A percentile compares a stretch with the other conserved stretches of the same genome.
These are phyloP conservation scores for Cenococcum geophilum DNA, from an alignment of 495 filamentous ascomycete genomes.

Conservation along the genomic window DNA sequence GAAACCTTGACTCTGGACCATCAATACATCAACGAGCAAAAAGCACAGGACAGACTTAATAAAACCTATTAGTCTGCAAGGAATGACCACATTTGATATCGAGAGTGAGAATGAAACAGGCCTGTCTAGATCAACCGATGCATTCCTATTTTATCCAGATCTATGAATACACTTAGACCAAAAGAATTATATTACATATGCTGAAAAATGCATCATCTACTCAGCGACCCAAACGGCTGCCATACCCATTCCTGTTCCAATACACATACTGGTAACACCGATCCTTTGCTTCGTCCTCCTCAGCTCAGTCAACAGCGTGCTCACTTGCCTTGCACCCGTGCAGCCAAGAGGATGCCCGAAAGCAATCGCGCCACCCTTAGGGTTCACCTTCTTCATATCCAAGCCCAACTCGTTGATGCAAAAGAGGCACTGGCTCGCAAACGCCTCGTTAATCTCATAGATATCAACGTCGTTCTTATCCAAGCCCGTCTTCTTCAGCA, in stretches of 20 bases:
- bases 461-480: conserved; percentile 90
- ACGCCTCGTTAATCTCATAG: conserved; percentile 99
- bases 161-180: neutral
- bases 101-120: too few relatives aligned
- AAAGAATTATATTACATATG: neutral
- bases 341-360: conserved; percentile 95
- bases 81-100: too few relatives aligned
- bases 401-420: conserved; percentile 84
- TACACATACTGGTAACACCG: conserved; percentile 92
- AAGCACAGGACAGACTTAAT: too few relatives aligned
- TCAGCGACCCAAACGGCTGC: conserved; percentile 90
- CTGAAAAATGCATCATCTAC: conserved; percentile 38
- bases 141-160: neutral
- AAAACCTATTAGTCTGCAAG: too few relatives aligned
- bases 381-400: conserved; percentile 80
- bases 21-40: too few relatives aligned
- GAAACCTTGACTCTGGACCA: too few relatives aligned
- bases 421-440: conserved; percentile 91
- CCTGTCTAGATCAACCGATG: neutral
- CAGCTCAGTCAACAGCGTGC: conserved; percentile 83
- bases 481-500: conserved; percentile 78
- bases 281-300: conserved; percentile 73
- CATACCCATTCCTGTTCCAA: conserved; percentile 97
- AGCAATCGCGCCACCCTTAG: conserved; percentile 97
- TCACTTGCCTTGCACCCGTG: conserved; percentile 89